Percentiles rank a stretch among this genome's conserved stretches.
phyloP scores from a whole-genome alignment of 1,139 yeast species.

The Candida pseudoviswanathii region DNA sequence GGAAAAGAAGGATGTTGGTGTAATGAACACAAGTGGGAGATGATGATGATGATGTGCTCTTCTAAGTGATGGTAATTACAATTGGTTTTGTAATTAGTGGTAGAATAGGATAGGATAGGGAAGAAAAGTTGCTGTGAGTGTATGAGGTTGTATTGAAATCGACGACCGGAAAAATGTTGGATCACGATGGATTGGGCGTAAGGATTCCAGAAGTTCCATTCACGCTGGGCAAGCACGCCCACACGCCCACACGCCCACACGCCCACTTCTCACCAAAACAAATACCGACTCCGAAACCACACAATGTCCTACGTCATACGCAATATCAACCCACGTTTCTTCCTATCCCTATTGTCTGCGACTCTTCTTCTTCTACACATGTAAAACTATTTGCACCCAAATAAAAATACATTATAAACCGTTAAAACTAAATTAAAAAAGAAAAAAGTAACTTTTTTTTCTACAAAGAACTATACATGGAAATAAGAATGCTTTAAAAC shows the following conservation, averaged over 20 bases:
- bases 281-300: no score
- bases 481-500: neutral
- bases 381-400: constrained; percentile 2
- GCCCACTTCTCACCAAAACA: neutral
- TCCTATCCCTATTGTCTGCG: neutral
- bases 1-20: neutral
- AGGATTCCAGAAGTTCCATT: neutral
- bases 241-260: neutral
- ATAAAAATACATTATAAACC: neutral
- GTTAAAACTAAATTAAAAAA: neutral
- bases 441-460: neutral
- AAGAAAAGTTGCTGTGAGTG: neutral
- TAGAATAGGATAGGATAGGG: neutral
- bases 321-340: neutral
- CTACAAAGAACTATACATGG: constrained; percentile 1
- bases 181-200: neutral
- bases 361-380: neutral
- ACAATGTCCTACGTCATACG: no score
- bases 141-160: neutral
- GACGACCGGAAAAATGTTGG: neutral
- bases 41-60: no score
- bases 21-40: neutral
- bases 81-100: neutral
- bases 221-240: neutral
- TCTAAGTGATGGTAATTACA: no score